Percentiles rank a stretch among this genome's conserved stretches.
Conservation (phyloP, 352 stramenopile genomes). For the Aphanomyces invadans region DNA sequence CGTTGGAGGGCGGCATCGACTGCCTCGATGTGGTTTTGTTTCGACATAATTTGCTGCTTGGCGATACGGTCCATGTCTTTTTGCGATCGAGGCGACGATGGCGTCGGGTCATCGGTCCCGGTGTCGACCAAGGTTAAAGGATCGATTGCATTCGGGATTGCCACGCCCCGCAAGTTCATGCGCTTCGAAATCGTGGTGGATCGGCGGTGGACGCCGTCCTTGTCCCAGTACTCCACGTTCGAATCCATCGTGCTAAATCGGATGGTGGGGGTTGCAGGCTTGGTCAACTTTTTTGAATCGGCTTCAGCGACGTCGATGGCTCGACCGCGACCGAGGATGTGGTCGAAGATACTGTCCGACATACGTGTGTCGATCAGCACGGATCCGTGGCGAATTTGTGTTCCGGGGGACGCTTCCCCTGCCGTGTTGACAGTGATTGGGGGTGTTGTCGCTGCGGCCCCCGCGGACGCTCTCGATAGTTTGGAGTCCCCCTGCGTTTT, state of each 20-base stretch:
- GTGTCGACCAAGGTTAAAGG: background rate
- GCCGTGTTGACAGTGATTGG: too few species aligned
- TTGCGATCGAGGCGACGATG: background rate
- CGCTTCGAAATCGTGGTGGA: conserved; percentile 29
- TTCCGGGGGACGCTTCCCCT: background rate
- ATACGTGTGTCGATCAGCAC: background rate
- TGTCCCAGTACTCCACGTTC: conserved; percentile 37
- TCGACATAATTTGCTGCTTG: background rate
- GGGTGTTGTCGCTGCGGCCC: too few species aligned
- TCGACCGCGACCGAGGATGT: conserved; percentile 1
- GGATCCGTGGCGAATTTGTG: background rate
- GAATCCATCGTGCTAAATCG: conserved; percentile 27
- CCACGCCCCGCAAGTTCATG: conserved; percentile 31
- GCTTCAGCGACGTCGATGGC: background rate
- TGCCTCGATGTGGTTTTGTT: background rate
- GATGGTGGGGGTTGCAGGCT: background rate
- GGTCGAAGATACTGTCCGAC: conserved; percentile 13
- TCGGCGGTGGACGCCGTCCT: conserved; percentile 39
- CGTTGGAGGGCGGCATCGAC: background rate
- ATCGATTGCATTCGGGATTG: background rate
- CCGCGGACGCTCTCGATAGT: too few species aligned
- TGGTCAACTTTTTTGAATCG: background rate
- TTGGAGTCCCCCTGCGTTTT: too few species aligned
- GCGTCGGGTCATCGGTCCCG: background rate
- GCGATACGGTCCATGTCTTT: background rate